These are phyloP conservation scores for Somion occarium DNA, from an alignment of 1,284 basidiomycete genomes.

Conservation along the genomic window DNA sequence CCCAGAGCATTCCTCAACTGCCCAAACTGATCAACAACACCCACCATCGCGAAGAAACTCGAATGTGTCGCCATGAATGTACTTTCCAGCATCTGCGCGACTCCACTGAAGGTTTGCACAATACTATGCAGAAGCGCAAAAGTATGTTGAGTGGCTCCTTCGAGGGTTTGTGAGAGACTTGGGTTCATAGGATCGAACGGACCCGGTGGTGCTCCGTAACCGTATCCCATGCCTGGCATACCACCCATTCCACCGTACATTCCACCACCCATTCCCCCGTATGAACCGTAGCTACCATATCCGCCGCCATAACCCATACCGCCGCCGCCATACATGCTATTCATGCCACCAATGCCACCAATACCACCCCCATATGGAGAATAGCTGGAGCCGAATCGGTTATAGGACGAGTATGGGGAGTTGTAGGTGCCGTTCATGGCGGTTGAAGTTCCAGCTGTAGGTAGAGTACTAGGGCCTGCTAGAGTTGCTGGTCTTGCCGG, in stretches of 20 bases:
- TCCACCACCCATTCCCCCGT: constrained; percentile 28
- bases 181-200: constrained; percentile 50
- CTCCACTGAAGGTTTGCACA: constrained; percentile 93
- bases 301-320: constrained; percentile 39
- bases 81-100: constrained; percentile 96
- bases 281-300: constrained; percentile 35
- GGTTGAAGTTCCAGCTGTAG: constrained; percentile 15
- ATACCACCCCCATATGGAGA: no score
- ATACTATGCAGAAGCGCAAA: constrained; percentile 93
- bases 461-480: constrained; percentile 20
- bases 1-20: constrained; percentile 90
- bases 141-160: constrained; percentile 86
- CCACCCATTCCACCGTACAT: constrained; percentile 36
- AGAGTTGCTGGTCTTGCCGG: constrained; percentile 41
- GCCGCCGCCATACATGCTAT: constrained; percentile 35
- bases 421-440: constrained; percentile 21
- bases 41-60: constrained; percentile 98
- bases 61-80: constrained; percentile 99
- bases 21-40: constrained; percentile 93
- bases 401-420: constrained; percentile 39
- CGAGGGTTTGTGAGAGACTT: constrained; percentile 83
- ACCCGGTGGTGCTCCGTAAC: constrained; percentile 40
- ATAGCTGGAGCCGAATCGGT: constrained; percentile 37
- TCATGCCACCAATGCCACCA: constrained; percentile 38
- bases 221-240: constrained; percentile 29